phyloP scores from a whole-genome alignment of 345 rosid species.

The Citrus medica region DNA sequence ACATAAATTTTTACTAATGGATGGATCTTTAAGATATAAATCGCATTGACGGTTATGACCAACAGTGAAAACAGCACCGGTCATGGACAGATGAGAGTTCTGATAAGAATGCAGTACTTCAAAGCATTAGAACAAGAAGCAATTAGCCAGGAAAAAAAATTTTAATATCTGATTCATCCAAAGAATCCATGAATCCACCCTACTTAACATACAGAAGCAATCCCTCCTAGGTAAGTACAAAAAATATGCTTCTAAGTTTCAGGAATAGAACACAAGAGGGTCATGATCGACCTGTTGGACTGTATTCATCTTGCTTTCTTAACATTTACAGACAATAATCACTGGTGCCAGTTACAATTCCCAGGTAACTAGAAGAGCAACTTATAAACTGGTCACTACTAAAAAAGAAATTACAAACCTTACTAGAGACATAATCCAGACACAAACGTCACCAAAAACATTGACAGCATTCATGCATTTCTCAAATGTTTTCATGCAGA shows the following conservation, averaged over 20 bases:
- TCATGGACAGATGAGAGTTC: slow-evolving; percentile 73
- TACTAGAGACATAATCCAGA: neutral
- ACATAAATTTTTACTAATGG: slow-evolving; percentile 57
- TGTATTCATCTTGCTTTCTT: neutral
- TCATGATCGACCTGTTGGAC: neutral
- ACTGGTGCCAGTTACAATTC: neutral
- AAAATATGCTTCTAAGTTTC: neutral
- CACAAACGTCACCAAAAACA: neutral
- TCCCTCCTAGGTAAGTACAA: neutral
- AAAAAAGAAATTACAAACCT: neutral
- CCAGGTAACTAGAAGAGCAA: neutral
- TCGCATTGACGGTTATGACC: slow-evolving; percentile 76
- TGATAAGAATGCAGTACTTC: slow-evolving; percentile 36
- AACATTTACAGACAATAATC: neutral
- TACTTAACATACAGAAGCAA: neutral
- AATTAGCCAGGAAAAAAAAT: neutral
- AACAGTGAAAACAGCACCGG: slow-evolving; percentile 57
- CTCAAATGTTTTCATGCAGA: neutral
- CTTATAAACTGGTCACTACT: neutral
- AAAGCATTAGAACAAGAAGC: slow-evolving; percentile 14
- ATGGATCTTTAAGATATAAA: slow-evolving; percentile 67
- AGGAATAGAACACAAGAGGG: neutral
- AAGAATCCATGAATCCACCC: neutral
- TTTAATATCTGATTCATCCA: neutral
- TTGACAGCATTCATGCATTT: neutral